Percentiles rank a stretch among this genome's conserved stretches.
Conservation (phyloP, 495 filamentous ascomycete species). For the Daldinia grandis region DNA sequence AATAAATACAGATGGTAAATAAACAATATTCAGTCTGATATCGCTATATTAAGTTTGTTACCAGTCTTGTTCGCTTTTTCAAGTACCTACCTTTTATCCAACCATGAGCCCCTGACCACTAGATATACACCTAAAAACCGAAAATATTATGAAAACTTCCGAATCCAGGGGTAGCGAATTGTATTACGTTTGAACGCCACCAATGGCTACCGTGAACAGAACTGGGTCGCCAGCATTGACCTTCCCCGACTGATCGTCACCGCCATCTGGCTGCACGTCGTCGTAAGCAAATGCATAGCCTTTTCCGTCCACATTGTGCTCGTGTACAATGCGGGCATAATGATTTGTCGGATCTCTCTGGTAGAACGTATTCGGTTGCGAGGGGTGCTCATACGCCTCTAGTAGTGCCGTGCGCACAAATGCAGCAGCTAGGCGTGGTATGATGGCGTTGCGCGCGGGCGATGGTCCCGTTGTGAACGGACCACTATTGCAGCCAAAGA, state of each 20-base stretch:
- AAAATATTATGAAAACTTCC: neutral
- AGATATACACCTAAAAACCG: neutral
- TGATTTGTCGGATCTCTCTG: conserved; percentile 70
- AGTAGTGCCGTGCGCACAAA: conserved; percentile 73
- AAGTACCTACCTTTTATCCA: neutral
- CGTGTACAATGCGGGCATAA: conserved; percentile 74
- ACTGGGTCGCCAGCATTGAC: conserved; percentile 67
- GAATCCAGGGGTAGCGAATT: neutral
- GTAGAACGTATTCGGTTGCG: conserved; percentile 63
- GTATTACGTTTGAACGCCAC: conserved; percentile 53
- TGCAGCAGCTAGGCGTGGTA: conserved; percentile 70
- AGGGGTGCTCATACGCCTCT: conserved; percentile 60
- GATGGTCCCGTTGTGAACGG: conserved; percentile 67
- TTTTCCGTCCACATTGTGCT: conserved; percentile 67
- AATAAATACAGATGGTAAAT: no score
- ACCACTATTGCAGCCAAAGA: conserved; percentile 76
- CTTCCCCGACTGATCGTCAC: conserved; percentile 71
- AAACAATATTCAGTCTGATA: no score
- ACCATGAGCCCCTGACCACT: neutral
- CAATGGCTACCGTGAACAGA: conserved; percentile 72
- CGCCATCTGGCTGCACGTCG: conserved; percentile 71
- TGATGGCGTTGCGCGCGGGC: conserved; percentile 67
- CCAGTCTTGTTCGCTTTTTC: neutral
- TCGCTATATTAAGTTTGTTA: no score
- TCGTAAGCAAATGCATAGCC: conserved; percentile 87